Evolutionary conservation across 2,329 filamentous ascomycete species (phyloP), one percentile per base, ranked within the genome.

Genomic region (Penicillium sp.): DNA sequence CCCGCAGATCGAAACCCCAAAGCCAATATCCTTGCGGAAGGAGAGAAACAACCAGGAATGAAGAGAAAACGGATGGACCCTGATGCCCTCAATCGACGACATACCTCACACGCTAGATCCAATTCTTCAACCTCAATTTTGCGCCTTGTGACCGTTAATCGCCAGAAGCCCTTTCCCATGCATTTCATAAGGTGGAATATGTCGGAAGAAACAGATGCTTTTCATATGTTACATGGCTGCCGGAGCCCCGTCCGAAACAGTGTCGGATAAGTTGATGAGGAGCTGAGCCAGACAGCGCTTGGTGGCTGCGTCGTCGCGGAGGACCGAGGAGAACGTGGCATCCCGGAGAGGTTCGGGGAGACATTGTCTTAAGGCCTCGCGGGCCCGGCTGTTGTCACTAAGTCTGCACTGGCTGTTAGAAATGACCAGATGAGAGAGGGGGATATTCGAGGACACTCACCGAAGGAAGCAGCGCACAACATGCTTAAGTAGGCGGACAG

Each of bases 281-380:
- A 99, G 86, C 75, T 97, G 94, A n/a, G 92, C 90, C 32, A 99
- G 87, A 74, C 94, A 99, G 55, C 94, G 88, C 80, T 99, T 99
- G 0, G 94, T 99, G 1, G 94, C 94, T 13, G 94, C 94, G 70
- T 99, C 94, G 68, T 99, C 94, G 54, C 94, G 89, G 32, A 99
- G 86, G 42, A 99, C 94, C 0, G 92, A 93, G 8, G 92, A 96
- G 73, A 99, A 99, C 1, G 94, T 99, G 7, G 93, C 92, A 72
- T 99, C 94, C 45, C 94, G 89, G n/a, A 99, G 86, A n/a, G 94
- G 94, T 69, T 99, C 94, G 0, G 94, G 94, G 11, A 99, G 87
- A 69, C 94, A 99, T 75, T 99, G 94, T 40, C 94, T 86, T 21
- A 99, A 83, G 43, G 94, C 94, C 74, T 99, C 94, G 31, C 94